Evolutionary conservation across 805 yeast genomes (phyloP).

Genomic region (Candida loeiensis): DNA sequence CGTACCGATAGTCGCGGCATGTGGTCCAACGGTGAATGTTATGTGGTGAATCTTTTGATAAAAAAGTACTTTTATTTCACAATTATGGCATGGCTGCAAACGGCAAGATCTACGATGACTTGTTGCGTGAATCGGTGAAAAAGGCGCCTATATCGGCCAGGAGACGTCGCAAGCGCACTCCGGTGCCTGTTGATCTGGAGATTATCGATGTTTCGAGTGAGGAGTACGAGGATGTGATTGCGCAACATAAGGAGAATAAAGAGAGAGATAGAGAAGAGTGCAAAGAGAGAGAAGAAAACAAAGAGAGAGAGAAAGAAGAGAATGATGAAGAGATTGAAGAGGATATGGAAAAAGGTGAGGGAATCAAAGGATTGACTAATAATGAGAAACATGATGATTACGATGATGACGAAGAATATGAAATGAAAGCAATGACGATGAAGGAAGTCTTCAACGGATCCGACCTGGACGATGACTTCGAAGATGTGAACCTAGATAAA

Average conservation of each 20-base stretch:
- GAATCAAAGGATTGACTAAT: too few relatives aligned
- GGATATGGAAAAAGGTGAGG: too few relatives aligned
- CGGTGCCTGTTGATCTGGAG: background rate
- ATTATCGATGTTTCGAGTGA: background rate
- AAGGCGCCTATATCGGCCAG: background rate
- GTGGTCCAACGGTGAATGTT: too few relatives aligned
- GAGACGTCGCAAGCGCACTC: background rate
- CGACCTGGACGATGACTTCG: conserved; percentile 4
- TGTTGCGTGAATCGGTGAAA: background rate
- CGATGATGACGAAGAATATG: too few relatives aligned
- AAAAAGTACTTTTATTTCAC: background rate
- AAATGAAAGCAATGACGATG: too few relatives aligned
- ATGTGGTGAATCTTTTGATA: background rate
- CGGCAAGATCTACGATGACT: background rate
- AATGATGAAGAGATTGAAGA: too few relatives aligned
- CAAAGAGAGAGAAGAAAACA: too few relatives aligned
- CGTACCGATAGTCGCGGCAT: conserved; percentile 3
- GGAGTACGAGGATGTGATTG: background rate
- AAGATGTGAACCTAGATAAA: conserved; percentile 5
- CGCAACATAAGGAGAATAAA: background rate
- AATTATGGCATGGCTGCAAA: background rate
- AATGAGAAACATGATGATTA: too few relatives aligned
- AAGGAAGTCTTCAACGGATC: too few relatives aligned
- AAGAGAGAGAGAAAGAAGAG: too few relatives aligned
- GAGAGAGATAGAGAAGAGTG: background rate